phyloP scores from a whole-genome alignment of 2,329 filamentous ascomycete genomes.

The Calonectria honghensis region DNA sequence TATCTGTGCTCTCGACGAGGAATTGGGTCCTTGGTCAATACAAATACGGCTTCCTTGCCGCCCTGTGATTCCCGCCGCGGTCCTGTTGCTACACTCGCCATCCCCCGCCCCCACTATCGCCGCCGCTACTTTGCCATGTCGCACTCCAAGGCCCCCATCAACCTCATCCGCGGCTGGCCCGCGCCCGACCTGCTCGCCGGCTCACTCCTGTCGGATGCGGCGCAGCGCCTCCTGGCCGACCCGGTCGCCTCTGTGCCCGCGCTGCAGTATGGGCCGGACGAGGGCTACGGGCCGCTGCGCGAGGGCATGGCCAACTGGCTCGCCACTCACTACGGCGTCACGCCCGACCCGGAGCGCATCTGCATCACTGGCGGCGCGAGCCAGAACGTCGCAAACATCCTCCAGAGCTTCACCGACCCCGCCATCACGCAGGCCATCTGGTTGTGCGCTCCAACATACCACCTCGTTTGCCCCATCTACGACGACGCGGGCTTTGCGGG shows the following conservation, averaged over 20 bases:
- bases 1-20: background rate
- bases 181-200: slow-evolving; percentile 78
- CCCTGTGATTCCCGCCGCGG: background rate
- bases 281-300: slow-evolving; percentile 82
- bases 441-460: slow-evolving; percentile 89
- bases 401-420: slow-evolving; percentile 89
- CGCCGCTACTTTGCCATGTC: slow-evolving; percentile 46
- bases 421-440: slow-evolving; percentile 84
- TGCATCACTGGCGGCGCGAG: slow-evolving; percentile 90
- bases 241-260: slow-evolving; percentile 75
- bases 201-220: slow-evolving; percentile 75
- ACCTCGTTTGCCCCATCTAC: slow-evolving; percentile 90
- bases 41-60: slow-evolving; percentile 1
- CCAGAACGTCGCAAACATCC: slow-evolving; percentile 85
- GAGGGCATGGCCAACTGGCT: slow-evolving; percentile 83
- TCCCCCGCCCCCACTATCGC: slow-evolving; percentile 37
- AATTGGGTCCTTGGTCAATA: slow-evolving; percentile 7
- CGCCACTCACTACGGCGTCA: slow-evolving; percentile 73
- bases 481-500: slow-evolving; percentile 85
- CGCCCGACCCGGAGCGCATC: slow-evolving; percentile 74
- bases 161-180: slow-evolving; percentile 82
- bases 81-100: background rate
- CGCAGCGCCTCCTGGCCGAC: slow-evolving; percentile 76
- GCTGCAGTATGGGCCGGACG: slow-evolving; percentile 87
- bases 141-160: slow-evolving; percentile 69